Percentiles rank a stretch among this genome's conserved stretches.
phyloP scores from a whole-genome alignment of 2,329 filamentous ascomycete species.

The Akanthomyces uredinophilus region DNA sequence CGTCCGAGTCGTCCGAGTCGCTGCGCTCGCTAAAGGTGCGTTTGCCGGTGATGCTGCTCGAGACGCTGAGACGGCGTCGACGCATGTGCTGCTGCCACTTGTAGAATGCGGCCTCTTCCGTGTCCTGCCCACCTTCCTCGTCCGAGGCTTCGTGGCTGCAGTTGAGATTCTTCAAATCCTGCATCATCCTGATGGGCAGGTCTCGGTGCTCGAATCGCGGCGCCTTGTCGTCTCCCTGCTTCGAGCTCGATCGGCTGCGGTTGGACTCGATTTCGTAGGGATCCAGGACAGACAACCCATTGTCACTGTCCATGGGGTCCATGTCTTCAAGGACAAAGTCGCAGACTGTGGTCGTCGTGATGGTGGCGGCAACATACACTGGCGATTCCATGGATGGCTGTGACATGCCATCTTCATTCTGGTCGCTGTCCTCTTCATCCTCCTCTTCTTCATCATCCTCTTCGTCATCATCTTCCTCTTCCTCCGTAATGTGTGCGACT shows the following conservation, averaged over 20 bases:
- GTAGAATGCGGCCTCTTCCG: constrained; percentile 35
- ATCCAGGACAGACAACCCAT: constrained; percentile 37
- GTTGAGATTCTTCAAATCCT: constrained; percentile 40
- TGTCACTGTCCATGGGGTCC: constrained; percentile 41
- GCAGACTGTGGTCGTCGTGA: constrained; percentile 19
- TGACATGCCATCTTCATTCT: background rate
- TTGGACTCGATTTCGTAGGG: constrained; percentile 45
- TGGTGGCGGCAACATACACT: constrained; percentile 17
- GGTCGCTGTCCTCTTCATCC: background rate
- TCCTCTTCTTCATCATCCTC: background rate
- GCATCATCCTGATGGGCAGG: constrained; percentile 40
- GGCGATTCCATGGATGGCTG: constrained; percentile 15
- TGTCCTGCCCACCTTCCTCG: constrained; percentile 30
- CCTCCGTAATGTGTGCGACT: background rate
- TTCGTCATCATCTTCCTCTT: background rate
- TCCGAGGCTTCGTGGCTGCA: constrained; percentile 37
- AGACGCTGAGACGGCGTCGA: constrained; percentile 43
- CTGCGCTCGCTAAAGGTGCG: constrained; percentile 50
- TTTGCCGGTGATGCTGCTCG: constrained; percentile 48
- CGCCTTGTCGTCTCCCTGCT: constrained; percentile 17
- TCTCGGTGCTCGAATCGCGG: constrained; percentile 25
- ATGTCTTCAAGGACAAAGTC: constrained; percentile 43
- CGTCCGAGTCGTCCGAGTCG: constrained; percentile 42
- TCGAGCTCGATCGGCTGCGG: constrained; percentile 36
- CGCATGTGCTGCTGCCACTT: constrained; percentile 38